Conservation (phyloP, 1,284 basidiomycete species). For the Ustilago trichophora region DNA sequence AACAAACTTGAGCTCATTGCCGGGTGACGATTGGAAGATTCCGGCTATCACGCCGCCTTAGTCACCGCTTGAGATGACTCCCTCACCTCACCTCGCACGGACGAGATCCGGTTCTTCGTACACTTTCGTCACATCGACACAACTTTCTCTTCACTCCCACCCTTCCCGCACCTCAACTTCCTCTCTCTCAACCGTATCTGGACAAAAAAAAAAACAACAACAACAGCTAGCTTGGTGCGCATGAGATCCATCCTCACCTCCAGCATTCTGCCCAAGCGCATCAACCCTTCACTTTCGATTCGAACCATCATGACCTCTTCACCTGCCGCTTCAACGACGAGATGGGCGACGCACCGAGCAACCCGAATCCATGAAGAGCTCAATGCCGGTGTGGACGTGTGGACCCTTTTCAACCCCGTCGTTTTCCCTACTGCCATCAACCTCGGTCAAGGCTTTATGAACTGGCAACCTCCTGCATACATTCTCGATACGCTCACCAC, state of each 20-base stretch:
- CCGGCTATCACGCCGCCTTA: background rate
- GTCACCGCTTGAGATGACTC: conserved; percentile 2
- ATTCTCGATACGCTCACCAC: conserved; percentile 44
- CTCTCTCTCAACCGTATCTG: background rate
- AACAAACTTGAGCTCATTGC: no score
- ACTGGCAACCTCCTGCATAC: conserved; percentile 60
- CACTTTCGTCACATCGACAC: no score
- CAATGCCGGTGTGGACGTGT: conserved; percentile 59
- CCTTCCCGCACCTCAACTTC: no score
- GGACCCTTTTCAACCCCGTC: conserved; percentile 63
- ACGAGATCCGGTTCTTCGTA: background rate
- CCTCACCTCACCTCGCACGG: background rate
- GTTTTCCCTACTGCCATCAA: conserved; percentile 64
- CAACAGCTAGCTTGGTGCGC: background rate
- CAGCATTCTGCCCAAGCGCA: conserved; percentile 1
- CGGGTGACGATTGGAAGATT: background rate
- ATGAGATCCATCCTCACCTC: conserved; percentile 15
- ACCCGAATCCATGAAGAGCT: conserved; percentile 53
- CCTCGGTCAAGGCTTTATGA: conserved; percentile 66
- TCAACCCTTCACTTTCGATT: background rate
- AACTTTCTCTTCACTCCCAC: no score
- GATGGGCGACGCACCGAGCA: conserved; percentile 41
- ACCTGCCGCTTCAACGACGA: conserved; percentile 6
- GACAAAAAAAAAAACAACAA: no score
- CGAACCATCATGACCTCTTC: conserved; percentile 30